Conservation (phyloP, 805 yeast species). For the Huiozyma sinensis region DNA sequence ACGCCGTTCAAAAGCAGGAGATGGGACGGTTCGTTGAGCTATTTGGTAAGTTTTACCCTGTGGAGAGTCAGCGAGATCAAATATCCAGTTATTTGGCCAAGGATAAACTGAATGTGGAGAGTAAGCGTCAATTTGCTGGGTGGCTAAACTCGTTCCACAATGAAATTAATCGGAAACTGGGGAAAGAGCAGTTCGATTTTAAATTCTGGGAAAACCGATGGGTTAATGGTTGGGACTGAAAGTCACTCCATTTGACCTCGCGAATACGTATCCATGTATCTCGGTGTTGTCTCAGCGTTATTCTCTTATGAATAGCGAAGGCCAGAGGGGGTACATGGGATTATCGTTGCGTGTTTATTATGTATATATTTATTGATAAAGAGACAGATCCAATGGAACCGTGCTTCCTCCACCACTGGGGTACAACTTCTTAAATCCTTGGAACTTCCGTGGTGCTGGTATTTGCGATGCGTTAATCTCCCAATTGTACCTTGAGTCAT, state of each 20-base stretch:
- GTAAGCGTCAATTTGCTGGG: slow-evolving; percentile 69
- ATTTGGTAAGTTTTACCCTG: slow-evolving; percentile 74
- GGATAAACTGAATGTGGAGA: slow-evolving; percentile 44
- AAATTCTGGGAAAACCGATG: slow-evolving; percentile 86
- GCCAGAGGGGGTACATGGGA: too few relatives aligned
- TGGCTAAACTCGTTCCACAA: slow-evolving; percentile 97
- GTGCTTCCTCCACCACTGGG: slow-evolving; percentile 95
- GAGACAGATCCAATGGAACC: slow-evolving; percentile 60
- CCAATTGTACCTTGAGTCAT: slow-evolving; percentile 64
- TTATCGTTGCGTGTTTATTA: neutral
- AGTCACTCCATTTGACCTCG: too few relatives aligned
- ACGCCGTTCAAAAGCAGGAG: slow-evolving; percentile 51
- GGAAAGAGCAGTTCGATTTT: slow-evolving; percentile 82
- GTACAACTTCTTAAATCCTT: slow-evolving; percentile 63
- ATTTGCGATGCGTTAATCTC: slow-evolving; percentile 48
- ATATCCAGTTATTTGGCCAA: slow-evolving; percentile 51
- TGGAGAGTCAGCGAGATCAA: slow-evolving; percentile 78
- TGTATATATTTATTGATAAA: slow-evolving; percentile 3
- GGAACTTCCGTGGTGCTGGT: slow-evolving; percentile 81
- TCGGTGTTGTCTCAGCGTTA: too few relatives aligned
- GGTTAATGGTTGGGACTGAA: slow-evolving; percentile 80
- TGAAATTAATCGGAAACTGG: slow-evolving; percentile 76
- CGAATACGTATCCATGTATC: too few relatives aligned
- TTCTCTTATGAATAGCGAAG: too few relatives aligned
- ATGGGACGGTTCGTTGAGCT: slow-evolving; percentile 57